Conservation (phyloP, 164 flowering plant species). For the Nymphaea colorata region DNA sequence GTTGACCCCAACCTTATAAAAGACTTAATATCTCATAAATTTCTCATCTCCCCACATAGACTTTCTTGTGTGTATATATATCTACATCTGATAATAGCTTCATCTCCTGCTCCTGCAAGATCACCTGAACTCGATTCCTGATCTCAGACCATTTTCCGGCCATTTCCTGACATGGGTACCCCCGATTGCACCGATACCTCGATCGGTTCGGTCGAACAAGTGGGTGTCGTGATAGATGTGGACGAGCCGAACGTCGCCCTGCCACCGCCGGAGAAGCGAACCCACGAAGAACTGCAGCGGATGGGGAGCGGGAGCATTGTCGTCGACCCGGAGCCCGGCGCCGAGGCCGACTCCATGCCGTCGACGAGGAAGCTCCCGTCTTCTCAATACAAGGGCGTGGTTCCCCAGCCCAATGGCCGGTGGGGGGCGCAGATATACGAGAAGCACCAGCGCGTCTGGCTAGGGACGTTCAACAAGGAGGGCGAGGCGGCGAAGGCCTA, state of each 20-base stretch:
- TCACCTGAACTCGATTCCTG: background rate
- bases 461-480: conserved; percentile 88
- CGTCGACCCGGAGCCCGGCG: conserved; percentile 43
- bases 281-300: conserved; percentile 31
- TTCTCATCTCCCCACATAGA: conserved; percentile 6
- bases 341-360: conserved; percentile 37
- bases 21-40: background rate
- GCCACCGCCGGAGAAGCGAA: conserved; percentile 12
- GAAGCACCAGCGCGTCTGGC: conserved; percentile 95
- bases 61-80: background rate
- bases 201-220: conserved; percentile 16
- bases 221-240: conserved; percentile 8
- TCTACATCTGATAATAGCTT: background rate
- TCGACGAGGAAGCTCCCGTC: conserved; percentile 68
- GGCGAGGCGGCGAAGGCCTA: conserved; percentile 78
- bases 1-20: background rate
- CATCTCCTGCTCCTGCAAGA: background rate
- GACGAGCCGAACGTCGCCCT: background rate
- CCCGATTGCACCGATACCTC: conserved; percentile 44
- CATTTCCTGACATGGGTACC: conserved; percentile 25
- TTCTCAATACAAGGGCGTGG: conserved; percentile 85
- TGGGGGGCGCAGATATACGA: conserved; percentile 99
- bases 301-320: conserved; percentile 73
- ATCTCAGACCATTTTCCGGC: background rate
- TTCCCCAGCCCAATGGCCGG: conserved; percentile 92